Evolutionary conservation across 352 stramenopile species (phyloP), one percentile per base, ranked within the genome.

Genomic region (Globisporangium rhizosaccharum): DNA sequence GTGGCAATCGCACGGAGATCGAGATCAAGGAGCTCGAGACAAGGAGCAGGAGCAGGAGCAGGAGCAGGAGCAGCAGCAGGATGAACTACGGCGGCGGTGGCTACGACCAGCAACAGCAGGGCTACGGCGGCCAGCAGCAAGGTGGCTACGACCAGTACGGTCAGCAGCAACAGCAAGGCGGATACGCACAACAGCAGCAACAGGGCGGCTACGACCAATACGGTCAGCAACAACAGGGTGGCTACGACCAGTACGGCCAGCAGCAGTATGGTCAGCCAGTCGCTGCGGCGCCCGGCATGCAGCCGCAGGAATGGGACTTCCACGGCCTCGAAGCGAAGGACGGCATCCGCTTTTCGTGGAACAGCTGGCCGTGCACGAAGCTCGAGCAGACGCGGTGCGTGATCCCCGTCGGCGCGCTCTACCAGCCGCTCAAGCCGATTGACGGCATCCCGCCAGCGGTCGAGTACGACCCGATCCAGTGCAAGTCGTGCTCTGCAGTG

Each of bases 391-490:
- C 96, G 30, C 86, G 96, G 18, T 97, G 93, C 61, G 97, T 99
- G n/a, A 96, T 99, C 39, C 97, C 97, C 17, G 87, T 98, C 33
- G 85, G 85, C 47, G 91, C 82, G 60, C 71, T 95, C 36, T 98
- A 98, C 80, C 98, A 97, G 56, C 97, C 97, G n/a, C 85, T 99
- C 37, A 99, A 99, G 76, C 90, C 88, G 37, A 97, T 99, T 47
- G 90, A 97, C 51, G 85, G 85, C 62, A 97, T 98, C 73, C 93
- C 93, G 7, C 67, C 88, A 12, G 76, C 96, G 49, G 73, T 99
- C 51, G 79, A 96, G 71, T 99, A 99, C 77, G 97, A 99, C 71
- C 97, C 97, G 18, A 97, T 99, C 50, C 93, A 98, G 54, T 99
- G 97, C 79, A 98, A 98, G 66, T 89, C 92, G 45, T 99, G 97